Evolutionary conservation across 208 protist genomes (phyloP).

Genomic region (Leishmania tarentolae): DNA sequence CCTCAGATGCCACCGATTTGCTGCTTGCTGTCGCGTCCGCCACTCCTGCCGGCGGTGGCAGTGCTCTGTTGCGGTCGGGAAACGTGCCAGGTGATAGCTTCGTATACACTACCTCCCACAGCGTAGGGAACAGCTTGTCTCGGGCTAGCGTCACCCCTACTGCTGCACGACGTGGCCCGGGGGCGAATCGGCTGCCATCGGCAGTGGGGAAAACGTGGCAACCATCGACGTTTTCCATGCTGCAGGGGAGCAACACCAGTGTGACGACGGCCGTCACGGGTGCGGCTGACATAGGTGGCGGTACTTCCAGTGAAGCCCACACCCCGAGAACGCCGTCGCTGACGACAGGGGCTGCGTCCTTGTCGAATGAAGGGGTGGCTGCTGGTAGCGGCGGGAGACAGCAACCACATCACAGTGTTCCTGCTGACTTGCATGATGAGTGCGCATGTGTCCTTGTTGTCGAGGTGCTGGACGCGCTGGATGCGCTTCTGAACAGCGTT

Average conservation of each 20-base stretch:
- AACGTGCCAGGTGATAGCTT: constrained; percentile 6
- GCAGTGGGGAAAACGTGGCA: not conserved
- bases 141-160: not conserved
- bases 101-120: not conserved
- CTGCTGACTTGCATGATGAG: constrained; percentile 16
- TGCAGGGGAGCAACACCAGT: not conserved
- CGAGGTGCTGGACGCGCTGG: constrained; percentile 65
- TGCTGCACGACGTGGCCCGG: not conserved
- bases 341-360: not conserved
- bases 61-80: not conserved
- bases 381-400: not conserved
- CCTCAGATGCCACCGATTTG: constrained; percentile 21
- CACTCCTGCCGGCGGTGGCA: not conserved
- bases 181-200: not conserved
- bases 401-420: not conserved
- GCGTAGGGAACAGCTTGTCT: constrained; percentile 1
- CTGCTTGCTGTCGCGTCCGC: constrained; percentile 20
- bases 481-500: constrained; percentile 62
- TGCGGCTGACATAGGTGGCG: not conserved
- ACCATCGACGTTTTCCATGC: not conserved
- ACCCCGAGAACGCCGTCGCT: not conserved
- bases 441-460: constrained; percentile 27
- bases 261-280: not conserved
- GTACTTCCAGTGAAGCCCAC: not conserved
- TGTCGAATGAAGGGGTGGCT: not conserved